phyloP scores from a whole-genome alignment of 805 yeast species.

The Nematodospora valgi region DNA sequence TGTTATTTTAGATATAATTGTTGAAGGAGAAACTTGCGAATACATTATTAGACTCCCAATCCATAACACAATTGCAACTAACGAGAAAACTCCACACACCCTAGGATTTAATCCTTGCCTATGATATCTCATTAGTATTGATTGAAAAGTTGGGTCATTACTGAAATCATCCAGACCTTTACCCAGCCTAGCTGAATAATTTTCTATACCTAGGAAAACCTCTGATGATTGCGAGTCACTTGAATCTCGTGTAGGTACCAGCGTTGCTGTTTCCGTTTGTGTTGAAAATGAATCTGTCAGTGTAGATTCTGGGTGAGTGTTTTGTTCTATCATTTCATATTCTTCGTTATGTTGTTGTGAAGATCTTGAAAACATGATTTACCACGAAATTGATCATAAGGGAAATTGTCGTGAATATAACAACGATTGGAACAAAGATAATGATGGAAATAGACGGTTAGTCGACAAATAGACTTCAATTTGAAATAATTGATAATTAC shows the following conservation, averaged over 20 bases:
- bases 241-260: constrained; percentile 10
- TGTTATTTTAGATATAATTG: constrained; percentile 19
- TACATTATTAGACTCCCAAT: constrained; percentile 22
- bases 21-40: constrained; percentile 19
- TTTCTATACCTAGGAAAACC: constrained; percentile 28
- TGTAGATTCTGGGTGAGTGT: neutral
- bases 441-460: no score
- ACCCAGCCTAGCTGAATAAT: constrained; percentile 9
- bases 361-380: constrained; percentile 7
- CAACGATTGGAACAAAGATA: no score
- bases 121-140: constrained; percentile 15
- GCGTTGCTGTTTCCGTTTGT: neutral
- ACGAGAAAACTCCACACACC: constrained; percentile 5
- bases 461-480: no score
- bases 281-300: constrained; percentile 4
- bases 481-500: no score
- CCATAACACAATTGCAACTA: constrained; percentile 20
- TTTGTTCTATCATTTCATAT: constrained; percentile 9
- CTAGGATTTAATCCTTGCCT: constrained; percentile 9
- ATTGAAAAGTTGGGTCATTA: constrained; percentile 20
- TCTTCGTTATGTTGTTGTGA: constrained; percentile 4
- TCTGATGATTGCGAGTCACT: constrained; percentile 20
- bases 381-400: neutral
- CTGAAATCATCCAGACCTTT: constrained; percentile 19
- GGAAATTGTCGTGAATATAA: neutral